A percentile compares a stretch with the other conserved stretches of the same genome.
phyloP scores from a whole-genome alignment of 1,284 basidiomycete species.

The Ustilago hordei region DNA sequence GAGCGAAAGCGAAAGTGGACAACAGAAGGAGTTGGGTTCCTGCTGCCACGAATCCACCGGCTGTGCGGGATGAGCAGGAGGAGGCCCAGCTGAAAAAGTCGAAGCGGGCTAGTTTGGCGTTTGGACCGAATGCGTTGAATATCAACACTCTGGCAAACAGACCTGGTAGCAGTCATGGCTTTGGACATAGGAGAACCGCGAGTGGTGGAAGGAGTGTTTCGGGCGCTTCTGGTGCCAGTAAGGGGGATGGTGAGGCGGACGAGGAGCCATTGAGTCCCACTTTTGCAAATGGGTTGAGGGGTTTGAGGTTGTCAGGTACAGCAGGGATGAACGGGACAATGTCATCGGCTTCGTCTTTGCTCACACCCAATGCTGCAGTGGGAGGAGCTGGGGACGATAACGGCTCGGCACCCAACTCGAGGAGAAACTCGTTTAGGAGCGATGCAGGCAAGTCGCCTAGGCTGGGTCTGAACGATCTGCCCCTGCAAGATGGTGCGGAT shows the following conservation, averaged over 20 bases:
- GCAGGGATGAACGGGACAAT: conserved; percentile 23
- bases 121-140: conserved; percentile 56
- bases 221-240: conserved; percentile 38
- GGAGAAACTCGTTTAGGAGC: conserved; percentile 51
- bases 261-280: conserved; percentile 52
- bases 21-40: conserved; percentile 53
- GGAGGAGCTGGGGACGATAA: conserved; percentile 15
- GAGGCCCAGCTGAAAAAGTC: conserved; percentile 51
- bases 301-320: conserved; percentile 45
- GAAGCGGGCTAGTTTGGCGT: conserved; percentile 58
- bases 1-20: conserved; percentile 54
- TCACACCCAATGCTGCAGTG: conserved; percentile 16
- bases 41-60: conserved; percentile 23
- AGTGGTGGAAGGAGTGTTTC: conserved; percentile 51
- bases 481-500: conserved; percentile 17
- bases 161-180: conserved; percentile 17
- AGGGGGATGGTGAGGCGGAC: conserved; percentile 28
- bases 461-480: conserved; percentile 18
- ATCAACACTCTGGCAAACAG: conserved; percentile 23
- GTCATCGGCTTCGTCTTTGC: conserved; percentile 18
- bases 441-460: conserved; percentile 34
- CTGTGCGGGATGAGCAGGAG: conserved; percentile 50
- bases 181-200: conserved; percentile 43
- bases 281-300: conserved; percentile 43
- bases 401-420: conserved; percentile 41